Evolutionary conservation across 768 basidiomycete species (phyloP).

Genomic region (Lactarius akahatsu): DNA sequence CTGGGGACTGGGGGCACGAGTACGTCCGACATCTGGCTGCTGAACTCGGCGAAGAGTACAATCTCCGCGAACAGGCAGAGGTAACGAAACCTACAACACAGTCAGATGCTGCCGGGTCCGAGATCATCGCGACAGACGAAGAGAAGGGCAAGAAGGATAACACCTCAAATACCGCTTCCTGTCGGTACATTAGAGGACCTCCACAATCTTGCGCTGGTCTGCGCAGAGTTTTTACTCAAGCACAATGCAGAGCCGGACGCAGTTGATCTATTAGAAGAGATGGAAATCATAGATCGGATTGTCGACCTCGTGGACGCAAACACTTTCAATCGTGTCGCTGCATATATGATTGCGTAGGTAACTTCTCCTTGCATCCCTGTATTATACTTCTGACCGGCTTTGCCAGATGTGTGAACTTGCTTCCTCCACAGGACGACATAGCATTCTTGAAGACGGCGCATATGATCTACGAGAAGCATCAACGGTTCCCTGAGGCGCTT

Average conservation of each 20-base stretch:
- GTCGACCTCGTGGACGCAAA: constrained; percentile 79
- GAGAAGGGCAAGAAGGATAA: constrained; percentile 35
- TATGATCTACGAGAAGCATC: constrained; percentile 80
- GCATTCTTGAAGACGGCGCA: constrained; percentile 88
- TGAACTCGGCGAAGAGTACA: constrained; percentile 93
- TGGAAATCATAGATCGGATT: constrained; percentile 85
- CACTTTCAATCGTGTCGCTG: constrained; percentile 85
- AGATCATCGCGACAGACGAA: constrained; percentile 33
- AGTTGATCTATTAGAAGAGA: constrained; percentile 90
- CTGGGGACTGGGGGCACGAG: constrained; percentile 99
- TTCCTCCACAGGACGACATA: constrained; percentile 91
- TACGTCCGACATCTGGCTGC: constrained; percentile 96
- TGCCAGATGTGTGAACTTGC: constrained; percentile 76
- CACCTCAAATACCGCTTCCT: constrained; percentile 36
- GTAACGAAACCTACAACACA: constrained; percentile 32
- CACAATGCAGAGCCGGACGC: constrained; percentile 99
- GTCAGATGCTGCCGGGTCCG: constrained; percentile 26
- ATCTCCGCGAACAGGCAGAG: constrained; percentile 59
- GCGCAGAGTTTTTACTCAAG: constrained; percentile 82
- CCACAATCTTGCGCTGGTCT: constrained; percentile 71
- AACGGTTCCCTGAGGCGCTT: constrained; percentile 89
- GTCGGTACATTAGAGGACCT: constrained; percentile 74
- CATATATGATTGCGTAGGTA: constrained; percentile 90
- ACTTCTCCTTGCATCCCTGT: constrained; percentile 7
- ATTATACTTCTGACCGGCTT: constrained; percentile 18